phyloP scores from a whole-genome alignment of 2,329 filamentous ascomycete species.

The Drechmeria coniospora region DNA sequence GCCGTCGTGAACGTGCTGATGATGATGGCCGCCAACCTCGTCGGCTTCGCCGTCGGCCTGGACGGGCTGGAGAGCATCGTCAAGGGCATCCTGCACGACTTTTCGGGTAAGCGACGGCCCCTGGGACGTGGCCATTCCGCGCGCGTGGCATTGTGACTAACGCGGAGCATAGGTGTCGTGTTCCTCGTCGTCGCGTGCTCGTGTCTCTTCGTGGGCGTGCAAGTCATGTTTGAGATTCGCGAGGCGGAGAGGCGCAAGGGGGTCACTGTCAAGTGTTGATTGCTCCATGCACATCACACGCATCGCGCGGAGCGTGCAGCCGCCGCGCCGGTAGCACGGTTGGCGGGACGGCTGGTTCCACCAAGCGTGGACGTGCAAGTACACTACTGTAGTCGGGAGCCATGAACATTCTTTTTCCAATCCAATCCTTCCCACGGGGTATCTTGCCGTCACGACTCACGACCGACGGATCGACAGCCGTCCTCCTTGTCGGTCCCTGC shows the following conservation, averaged over 20 bases:
- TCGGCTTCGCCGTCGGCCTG: conserved; percentile 84
- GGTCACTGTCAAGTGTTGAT: conserved; percentile 66
- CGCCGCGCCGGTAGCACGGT: too few species aligned
- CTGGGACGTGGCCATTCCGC: neutral
- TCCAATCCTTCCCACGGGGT: too few species aligned
- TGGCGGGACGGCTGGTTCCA: too few species aligned
- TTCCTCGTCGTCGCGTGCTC: conserved; percentile 59
- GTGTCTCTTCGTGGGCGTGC: conserved; percentile 70
- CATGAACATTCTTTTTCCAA: too few species aligned
- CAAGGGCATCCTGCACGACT: conserved; percentile 58
- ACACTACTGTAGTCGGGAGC: too few species aligned
- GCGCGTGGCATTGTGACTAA: conserved; percentile 10
- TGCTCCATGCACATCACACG: too few species aligned
- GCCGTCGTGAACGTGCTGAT: conserved; percentile 74
- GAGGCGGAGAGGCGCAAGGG: conserved; percentile 73
- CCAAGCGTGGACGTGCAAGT: too few species aligned
- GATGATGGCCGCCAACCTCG: conserved; percentile 92
- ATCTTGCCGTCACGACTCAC: too few species aligned
- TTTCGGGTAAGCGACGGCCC: conserved; percentile 51
- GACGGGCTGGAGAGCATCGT: conserved; percentile 73
- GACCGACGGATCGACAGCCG: too few species aligned
- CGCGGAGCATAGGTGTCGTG: conserved; percentile 36
- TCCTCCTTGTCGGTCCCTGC: too few species aligned
- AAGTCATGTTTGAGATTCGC: conserved; percentile 93
- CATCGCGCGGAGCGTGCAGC: too few species aligned